Conservation (phyloP, 73 alveolate genomes). For the Tetrahymena borealis region DNA sequence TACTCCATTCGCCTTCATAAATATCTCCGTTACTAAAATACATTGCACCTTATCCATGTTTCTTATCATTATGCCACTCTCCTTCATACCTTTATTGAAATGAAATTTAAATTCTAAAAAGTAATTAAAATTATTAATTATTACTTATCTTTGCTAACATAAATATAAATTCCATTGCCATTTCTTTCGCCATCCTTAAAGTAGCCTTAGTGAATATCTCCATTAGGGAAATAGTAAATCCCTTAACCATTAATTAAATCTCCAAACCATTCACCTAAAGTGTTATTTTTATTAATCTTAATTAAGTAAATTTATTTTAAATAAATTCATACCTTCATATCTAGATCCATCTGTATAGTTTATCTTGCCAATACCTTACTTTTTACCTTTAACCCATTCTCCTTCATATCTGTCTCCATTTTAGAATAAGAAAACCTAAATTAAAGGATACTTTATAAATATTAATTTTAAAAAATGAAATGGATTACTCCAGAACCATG, state of each 20-base stretch:
- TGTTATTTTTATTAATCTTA: neutral
- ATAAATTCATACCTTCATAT: constrained; percentile 37
- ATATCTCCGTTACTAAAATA: constrained; percentile 33
- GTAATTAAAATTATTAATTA: neutral
- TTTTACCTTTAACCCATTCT: constrained; percentile 16
- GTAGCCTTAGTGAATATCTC: constrained; percentile 42
- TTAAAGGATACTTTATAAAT: neutral
- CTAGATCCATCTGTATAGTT: constrained; percentile 54
- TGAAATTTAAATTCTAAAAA: neutral
- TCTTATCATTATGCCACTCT: constrained; percentile 13
- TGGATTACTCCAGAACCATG: constrained; percentile 16
- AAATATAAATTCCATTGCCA: constrained; percentile 43
- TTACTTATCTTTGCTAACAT: constrained; percentile 40
- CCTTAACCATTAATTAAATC: constrained; percentile 44
- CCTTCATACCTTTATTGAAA: constrained; percentile 9
- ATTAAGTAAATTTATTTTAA: neutral
- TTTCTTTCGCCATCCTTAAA: constrained; percentile 44
- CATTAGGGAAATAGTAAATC: constrained; percentile 14
- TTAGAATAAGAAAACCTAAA: constrained; percentile 6
- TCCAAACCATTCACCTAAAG: constrained; percentile 39
- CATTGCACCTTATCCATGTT: constrained; percentile 34
- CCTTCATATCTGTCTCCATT: constrained; percentile 41
- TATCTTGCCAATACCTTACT: constrained; percentile 41
- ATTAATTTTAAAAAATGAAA: neutral
- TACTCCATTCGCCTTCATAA: constrained; percentile 49